These are phyloP conservation scores for Saururus chinensis DNA, from an alignment of 164 flowering plant genomes.

Conservation along the genomic window DNA sequence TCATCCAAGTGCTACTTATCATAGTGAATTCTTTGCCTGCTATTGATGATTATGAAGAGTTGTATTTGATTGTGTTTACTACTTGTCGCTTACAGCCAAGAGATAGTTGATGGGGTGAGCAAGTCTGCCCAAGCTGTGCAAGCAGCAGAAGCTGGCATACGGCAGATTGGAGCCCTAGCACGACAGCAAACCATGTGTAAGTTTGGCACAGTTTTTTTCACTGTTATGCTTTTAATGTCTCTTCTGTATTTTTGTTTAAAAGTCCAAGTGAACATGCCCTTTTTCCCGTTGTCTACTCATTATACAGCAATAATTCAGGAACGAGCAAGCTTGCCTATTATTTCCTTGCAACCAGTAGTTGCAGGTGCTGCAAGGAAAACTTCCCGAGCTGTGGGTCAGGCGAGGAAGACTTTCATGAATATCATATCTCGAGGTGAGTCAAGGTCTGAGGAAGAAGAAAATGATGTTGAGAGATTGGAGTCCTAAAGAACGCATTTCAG, in stretches of 20 bases:
- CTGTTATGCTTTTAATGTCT: not conserved
- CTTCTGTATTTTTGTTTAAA: not conserved
- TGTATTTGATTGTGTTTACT: not conserved
- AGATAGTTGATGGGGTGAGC: slow-evolving; percentile 76
- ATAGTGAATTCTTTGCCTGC: too few relatives aligned
- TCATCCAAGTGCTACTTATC: too few relatives aligned
- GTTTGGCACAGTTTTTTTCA: slow-evolving; percentile 12
- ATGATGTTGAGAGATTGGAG: slow-evolving; percentile 29
- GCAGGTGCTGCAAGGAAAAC: slow-evolving; percentile 89
- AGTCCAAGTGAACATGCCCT: not conserved
- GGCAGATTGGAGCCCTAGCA: slow-evolving; percentile 65
- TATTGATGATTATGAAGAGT: too few relatives aligned
- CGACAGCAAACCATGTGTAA: slow-evolving; percentile 68
- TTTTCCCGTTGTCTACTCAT: not conserved
- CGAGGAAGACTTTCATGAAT: slow-evolving; percentile 55
- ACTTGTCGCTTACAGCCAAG: slow-evolving; percentile 47
- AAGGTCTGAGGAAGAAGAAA: slow-evolving; percentile 28
- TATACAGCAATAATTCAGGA: slow-evolving; percentile 78
- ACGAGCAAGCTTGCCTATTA: slow-evolving; percentile 65
- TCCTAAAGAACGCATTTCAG: slow-evolving; percentile 11
- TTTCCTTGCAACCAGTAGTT: slow-evolving; percentile 73
- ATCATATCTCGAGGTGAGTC: slow-evolving; percentile 45
- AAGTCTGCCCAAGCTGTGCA: slow-evolving; percentile 81
- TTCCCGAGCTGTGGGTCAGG: slow-evolving; percentile 67
- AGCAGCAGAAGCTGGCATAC: slow-evolving; percentile 84